Base-by-base conservation (phyloP, 441 rosid genomes). In the Arabidopsis hybrid region DNA sequence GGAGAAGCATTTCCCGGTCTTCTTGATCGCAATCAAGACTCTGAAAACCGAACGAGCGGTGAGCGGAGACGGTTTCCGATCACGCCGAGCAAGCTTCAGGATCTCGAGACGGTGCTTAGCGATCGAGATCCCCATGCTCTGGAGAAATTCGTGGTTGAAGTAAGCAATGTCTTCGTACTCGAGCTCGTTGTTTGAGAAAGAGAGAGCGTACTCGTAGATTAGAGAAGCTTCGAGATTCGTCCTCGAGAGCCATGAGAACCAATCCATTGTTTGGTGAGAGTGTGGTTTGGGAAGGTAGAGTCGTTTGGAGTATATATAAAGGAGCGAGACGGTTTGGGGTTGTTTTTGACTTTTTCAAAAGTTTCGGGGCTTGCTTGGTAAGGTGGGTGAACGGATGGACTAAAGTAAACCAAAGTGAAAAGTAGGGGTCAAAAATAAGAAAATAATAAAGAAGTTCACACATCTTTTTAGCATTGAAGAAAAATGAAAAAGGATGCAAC, bases 91-190 rank as follows among this genome's bases (percentile, higher is more conserved):
- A 6, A 91, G 92, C 87, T 92, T 92, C 63, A 91, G 86, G 76
- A 95, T 92, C 83, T 95, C 97, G n/a, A 95, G 91, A 60, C 97
- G 81, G 69, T 92, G 97, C 52, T 92, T 95, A 62, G 99, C 97
- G 65, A 95, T 88, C 8, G 93, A 88, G 47, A 92, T 88, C 12
- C 96, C 99, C 91, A 92, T 89, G 93, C 99, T 95, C 50, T 87
- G 97, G 49, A 95, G 97, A 72, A 89, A 88, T 57, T 92, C 99
- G 65, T 95, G 98, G 88, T 88, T 87, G 81, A 92, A 88, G 81
- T 88, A 84, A 52, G 85, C 57, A 14, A 88, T 72, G 51, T 95
- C 99, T 43, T 87, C 97, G 59, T 82, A 83, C 61, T 86, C 88
- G 47, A 95, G 96, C 91, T 95, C 92, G 72, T 95, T 95, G 32